Evolutionary conservation across 2,329 filamentous ascomycete genomes (phyloP).

Genomic region (Alternaria consortialis): DNA sequence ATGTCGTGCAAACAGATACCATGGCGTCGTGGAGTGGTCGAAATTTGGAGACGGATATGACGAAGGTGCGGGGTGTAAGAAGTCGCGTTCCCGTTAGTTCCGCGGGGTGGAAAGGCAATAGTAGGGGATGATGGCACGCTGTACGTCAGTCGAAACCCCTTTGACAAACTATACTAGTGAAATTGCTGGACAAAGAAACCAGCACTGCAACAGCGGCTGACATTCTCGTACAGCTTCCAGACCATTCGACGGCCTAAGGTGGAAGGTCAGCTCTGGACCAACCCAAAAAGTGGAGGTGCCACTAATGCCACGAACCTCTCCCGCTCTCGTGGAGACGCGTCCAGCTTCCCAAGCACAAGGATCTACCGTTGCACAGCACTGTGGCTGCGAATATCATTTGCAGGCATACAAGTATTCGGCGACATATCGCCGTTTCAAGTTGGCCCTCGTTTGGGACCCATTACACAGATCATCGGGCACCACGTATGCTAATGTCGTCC

Average conservation of each 20-base stretch:
- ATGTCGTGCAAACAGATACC: constrained; percentile 45
- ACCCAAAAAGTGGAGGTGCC: constrained; percentile 7
- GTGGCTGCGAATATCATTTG: neutral
- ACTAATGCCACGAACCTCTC: constrained; percentile 8
- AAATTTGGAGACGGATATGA: constrained; percentile 7
- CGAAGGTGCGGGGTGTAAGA: constrained; percentile 14
- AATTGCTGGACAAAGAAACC: neutral
- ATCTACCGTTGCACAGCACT: neutral
- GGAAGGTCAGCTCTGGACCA: constrained; percentile 13
- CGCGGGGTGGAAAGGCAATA: constrained; percentile 19
- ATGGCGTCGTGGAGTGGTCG: constrained; percentile 24
- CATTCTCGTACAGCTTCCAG: constrained; percentile 17
- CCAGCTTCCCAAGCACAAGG: constrained; percentile 2
- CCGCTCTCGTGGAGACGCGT: constrained; percentile 9
- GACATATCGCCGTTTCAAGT: neutral
- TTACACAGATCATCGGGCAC: neutral
- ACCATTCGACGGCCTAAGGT: neutral
- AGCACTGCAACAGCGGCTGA: constrained; percentile 17
- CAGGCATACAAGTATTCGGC: constrained; percentile 3
- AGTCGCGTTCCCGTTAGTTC: constrained; percentile 17
- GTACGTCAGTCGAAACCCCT: constrained; percentile 13
- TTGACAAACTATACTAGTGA: constrained; percentile 11
- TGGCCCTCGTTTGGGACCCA: neutral
- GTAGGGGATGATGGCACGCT: constrained; percentile 15
- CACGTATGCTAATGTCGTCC: neutral